Evolutionary conservation across 1,284 basidiomycete species (phyloP), one percentile per base, ranked within the genome.

Genomic region (Taiwanofungus camphoratus): DNA sequence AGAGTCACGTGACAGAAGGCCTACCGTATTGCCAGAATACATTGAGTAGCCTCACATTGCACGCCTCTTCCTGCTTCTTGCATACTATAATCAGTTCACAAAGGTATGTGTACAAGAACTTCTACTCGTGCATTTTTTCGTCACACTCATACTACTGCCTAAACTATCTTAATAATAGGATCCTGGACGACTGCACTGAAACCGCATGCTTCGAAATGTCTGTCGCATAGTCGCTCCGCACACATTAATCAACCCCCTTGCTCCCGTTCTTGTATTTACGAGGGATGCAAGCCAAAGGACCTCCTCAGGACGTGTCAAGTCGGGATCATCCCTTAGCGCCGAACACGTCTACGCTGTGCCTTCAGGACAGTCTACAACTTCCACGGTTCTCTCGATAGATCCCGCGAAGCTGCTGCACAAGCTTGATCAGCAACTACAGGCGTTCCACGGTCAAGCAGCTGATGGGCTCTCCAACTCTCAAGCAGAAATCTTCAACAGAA

Each of bases 231-330:
- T 52, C 22, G 23, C 49, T 31, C 42, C 52, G 4, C 30, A 46
- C 32, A 47, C 57, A 26, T 39, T 51, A 9, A 53, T 61, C 43
- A 55, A 61, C 46, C 58, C 59, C 46, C 53, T 62, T 20, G 48
- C 48, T 20, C 59, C 61, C 13, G 46, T 46, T 22, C 26, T 50
- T 3, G 16, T 52, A 8, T 27, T 18, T 23, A 46, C 35, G 12
- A n/a, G 16, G 6, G 36, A 31, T 5, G 19, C 36, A 3, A 41
- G 23, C 36, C 20, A 36, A 3, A 13, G 20, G 1, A 31, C n/a
- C 16, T 20, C 15, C 13, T 2, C 21, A 11, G 35, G 13, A 24
- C 18, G 19, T 19, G 7, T 9, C 5, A 29, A 3, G 9, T 13
- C 12, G 29, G 29, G 24, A 7, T 29, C 37, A 18, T 8, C 39